Conservation (phyloP, 805 yeast genomes). For the Citeromyces matritensis region DNA sequence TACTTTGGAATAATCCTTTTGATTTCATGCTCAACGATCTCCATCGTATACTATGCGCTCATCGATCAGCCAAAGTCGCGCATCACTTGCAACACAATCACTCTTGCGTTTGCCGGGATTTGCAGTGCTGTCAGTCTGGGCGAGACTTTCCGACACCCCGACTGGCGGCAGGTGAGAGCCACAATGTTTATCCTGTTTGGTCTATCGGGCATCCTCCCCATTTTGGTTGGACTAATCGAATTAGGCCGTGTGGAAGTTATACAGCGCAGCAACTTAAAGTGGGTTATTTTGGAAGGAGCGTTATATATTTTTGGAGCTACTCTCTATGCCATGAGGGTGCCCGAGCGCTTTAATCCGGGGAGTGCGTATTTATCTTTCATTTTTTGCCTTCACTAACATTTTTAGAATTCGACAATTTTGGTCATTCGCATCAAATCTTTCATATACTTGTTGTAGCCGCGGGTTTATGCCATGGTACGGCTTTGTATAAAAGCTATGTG, state of each 20-base stretch:
- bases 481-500: slow-evolving; percentile 39
- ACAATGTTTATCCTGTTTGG: slow-evolving; percentile 72
- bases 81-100: slow-evolving; percentile 23
- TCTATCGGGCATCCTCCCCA: slow-evolving; percentile 59
- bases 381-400: slow-evolving; percentile 10
- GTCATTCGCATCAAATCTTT: slow-evolving; percentile 78
- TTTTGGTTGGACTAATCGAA: slow-evolving; percentile 29
- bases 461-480: slow-evolving; percentile 58
- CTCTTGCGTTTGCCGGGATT: slow-evolving; percentile 36
- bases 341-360: slow-evolving; percentile 58
- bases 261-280: slow-evolving; percentile 36
- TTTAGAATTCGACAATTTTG: slow-evolving; percentile 43
- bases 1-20: slow-evolving; percentile 39
- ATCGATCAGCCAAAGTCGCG: slow-evolving; percentile 25
- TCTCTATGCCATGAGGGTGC: slow-evolving; percentile 64
- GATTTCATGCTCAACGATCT: slow-evolving; percentile 29
- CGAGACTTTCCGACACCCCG: slow-evolving; percentile 50
- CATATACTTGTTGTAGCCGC: slow-evolving; percentile 69
- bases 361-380: slow-evolving; percentile 3
- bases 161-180: slow-evolving; percentile 69
- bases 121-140: slow-evolving; percentile 53
- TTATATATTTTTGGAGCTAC: slow-evolving; percentile 71
- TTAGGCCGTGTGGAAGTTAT: slow-evolving; percentile 36
- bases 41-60: slow-evolving; percentile 21
- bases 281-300: slow-evolving; percentile 56